Evolutionary conservation across 352 stramenopile species (phyloP), one percentile per base, ranked within the genome.

Genomic region (Globisporangium viniferum): DNA sequence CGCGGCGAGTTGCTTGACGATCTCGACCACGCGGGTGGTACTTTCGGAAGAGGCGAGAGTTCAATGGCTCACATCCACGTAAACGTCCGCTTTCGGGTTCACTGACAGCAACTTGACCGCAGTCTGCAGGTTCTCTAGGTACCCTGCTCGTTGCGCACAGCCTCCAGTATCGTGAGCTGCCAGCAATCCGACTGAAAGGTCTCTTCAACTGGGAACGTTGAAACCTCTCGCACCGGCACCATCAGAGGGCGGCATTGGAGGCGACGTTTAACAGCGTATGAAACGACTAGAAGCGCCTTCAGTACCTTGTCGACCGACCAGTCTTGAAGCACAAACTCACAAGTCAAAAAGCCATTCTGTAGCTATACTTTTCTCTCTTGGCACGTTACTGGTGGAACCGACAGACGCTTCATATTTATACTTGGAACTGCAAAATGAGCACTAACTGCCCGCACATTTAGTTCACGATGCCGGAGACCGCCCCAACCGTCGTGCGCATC

Each of bases 11-110:
- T 57, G 35, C 81, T 79, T 73, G 64, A 90, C 64, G 27, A 90
- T 76, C 5, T 74, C 73, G 3, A 68, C 73, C 6, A 92, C 72
- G 15, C 7, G 51, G 8, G 51, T 8, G 15, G 51, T n/a, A 6
- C 51, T 35, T 10, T 57, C 24, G 8, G 24, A 3, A 69, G 59
- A 59, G 75, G 68, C 27, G 67, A 73, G 3, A 88, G 75, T 69
- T 80, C 78, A 89, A 66, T 84, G 86, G n/a, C 78, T 78, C 12
- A 90, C 74, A 48, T 89, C 84, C 29, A 90, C 48, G 69, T 89
- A 92, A 35, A 90, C 66, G 20, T 86, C 70, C n/a, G 84, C 80
- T 57, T 90, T 86, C 5, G 71, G 62, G 65, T 89, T 92, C 3
- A 62, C 64, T 10, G 80, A 88, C n/a, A 92, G 77, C 59, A 76